Evolutionary conservation across 2,329 filamentous ascomycete genomes (phyloP), one percentile per base, ranked within the genome.

Genomic region (Aureobasidium sp.): DNA sequence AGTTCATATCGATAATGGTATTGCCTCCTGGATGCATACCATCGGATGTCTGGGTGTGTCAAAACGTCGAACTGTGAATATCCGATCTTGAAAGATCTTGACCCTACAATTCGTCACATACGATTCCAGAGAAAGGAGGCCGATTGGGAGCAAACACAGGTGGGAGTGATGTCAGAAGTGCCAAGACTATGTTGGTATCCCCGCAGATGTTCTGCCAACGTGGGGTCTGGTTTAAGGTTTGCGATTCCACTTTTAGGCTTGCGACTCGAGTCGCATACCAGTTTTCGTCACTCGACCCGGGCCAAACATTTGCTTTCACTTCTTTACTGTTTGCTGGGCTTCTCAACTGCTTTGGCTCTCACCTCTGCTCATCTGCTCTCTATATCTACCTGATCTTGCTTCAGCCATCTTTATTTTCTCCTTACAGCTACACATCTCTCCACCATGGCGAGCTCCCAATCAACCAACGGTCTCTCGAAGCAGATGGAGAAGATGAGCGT

Each of bases 101-200:
- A 29, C 7, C 17, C 45, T 9, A 17, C 6, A 31, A 29, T 15
- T 17, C 15, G 15, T 47, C 44, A 47, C 5, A 47, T 8, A 47
- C 6, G 24, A 31, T 24, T 5, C 2, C 31, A 2, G 3, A 33
- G 2, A 12, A 3, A 33, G 9, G 12, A 33, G 9, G 31, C 31
- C 0, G 31, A 12, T 33, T 33, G 31, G 0, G 31, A 33, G 12
- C 11, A 52, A 19, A 42, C 0, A 54, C 27, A 59, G 61, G 56
- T 60, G 48, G 37, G 53, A 15, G 53, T 59, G 61, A 63, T 60
- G 56, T 60, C 61, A 59, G 48, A 35, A 12, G 11, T 47, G 53
- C 53, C 53, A 56, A 56, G 52, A 31, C n/a, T n/a, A 7, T 31
- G 48, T 17, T 29, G 24, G 24, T 24, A 57, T 45, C 53, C 40